Evolutionary conservation across 2,329 filamentous ascomycete genomes (phyloP), one percentile per base, ranked within the genome.

Genomic region (Sphaerulina populicola): DNA sequence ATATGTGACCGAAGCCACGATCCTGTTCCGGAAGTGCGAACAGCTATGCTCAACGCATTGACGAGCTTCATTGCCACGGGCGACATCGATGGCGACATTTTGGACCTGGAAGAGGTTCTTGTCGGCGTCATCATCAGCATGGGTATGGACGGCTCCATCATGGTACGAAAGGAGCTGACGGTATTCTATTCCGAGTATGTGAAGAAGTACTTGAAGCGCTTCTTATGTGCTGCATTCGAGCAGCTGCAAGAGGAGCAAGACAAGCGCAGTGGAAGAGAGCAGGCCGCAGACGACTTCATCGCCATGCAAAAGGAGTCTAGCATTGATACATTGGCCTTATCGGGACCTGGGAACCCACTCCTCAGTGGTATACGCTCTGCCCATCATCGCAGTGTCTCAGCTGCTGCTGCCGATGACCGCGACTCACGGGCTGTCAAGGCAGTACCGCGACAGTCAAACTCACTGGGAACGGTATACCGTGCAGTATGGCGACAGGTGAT

Each of bases 121-220:
- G 89, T 93, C 2, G 86, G 88, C 73, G 88, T 88, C 10, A 80
- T 97, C 38, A 77, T 97, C 38, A 83, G 93, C 55, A 91, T 97
- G 85, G 85, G 88, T 18, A 88, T 88, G 51, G 93, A 98, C 68
- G 93, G 91, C 31, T 96, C 89, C 63, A 88, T 89, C 23, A 83
- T 97, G 74, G 93, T 98, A 27, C 83, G 93, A 42, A 94, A 90
- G 66, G 93, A 98, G 69, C 77, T 97, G 35, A 74, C 96, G 2
- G 86, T 96, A 10, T 97, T 97, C 74, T 82, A 96, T 60, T 97
- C 93, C 0, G 85, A 86, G 27, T 96, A 96, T 64, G 83, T 94
- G 43, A 80, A 86, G 54, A 85, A 91, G 37, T 96, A 96, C 66
- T 85, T 94, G 70, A 88, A 82, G 66, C 94, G 94, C 60, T 94